Percentiles rank a stretch among this genome's conserved stretches.
These are phyloP conservation scores for Trypanosoma rangeli DNA, from an alignment of 208 protist genomes.

Conservation along the genomic window DNA sequence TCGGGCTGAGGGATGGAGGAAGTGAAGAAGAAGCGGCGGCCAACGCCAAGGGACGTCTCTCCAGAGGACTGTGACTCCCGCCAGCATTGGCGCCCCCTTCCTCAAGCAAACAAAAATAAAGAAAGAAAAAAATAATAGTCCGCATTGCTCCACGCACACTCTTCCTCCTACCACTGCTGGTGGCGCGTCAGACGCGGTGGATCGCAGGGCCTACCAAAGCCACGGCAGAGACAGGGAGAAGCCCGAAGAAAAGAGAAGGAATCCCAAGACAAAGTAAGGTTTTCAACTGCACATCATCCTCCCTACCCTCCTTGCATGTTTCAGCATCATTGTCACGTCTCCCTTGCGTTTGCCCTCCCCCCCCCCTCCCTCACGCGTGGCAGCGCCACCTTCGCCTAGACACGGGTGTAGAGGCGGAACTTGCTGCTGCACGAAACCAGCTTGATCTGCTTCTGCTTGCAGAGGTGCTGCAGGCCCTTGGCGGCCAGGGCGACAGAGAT, in stretches of 20 bases:
- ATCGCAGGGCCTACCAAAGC: no score
- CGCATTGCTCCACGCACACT: neutral
- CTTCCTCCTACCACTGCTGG: no score
- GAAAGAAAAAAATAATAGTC: conserved; percentile 13
- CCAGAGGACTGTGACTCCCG: no score
- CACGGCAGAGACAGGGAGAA: no score
- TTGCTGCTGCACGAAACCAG: conserved; percentile 81
- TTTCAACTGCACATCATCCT: no score
- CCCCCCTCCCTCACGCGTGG: neutral
- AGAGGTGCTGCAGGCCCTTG: conserved; percentile 86
- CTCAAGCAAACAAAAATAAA: neutral
- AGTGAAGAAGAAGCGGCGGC: conserved; percentile 13
- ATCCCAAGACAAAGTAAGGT: no score
- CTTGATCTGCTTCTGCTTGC: conserved; percentile 78
- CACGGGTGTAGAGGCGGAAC: conserved; percentile 79
- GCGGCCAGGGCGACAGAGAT: conserved; percentile 83
- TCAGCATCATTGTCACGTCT: no score
- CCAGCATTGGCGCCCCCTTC: neutral
- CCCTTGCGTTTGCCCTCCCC: no score
- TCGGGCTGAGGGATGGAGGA: neutral
- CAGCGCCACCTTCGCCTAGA: conserved; percentile 22
- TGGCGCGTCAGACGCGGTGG: no score
- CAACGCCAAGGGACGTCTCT: neutral
- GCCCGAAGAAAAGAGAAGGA: no score
- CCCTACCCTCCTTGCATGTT: no score